These are phyloP conservation scores for Zanthoxylum bungeanum DNA, from an alignment of 345 rosid genomes.

Conservation along the genomic window DNA sequence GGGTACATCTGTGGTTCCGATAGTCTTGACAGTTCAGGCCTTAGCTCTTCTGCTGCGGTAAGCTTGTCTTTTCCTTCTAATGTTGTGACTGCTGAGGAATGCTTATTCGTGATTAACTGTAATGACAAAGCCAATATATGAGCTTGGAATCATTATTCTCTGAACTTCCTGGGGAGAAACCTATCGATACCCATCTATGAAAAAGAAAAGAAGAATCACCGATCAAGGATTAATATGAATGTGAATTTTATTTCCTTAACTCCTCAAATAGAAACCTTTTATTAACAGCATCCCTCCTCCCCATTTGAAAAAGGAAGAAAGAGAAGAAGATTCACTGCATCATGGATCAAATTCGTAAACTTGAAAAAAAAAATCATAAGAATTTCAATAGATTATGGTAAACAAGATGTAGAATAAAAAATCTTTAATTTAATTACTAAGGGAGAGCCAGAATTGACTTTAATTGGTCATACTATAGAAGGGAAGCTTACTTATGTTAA, in stretches of 20 bases:
- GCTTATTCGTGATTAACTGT: background rate
- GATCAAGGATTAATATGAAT: background rate
- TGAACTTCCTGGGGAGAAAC: background rate
- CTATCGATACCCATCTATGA: background rate
- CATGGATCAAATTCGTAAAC: background rate
- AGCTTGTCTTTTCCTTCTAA: conserved; percentile 31
- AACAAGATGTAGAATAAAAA: too few relatives aligned
- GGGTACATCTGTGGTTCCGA: conserved; percentile 85
- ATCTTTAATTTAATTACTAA: too few relatives aligned
- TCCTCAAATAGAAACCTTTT: background rate
- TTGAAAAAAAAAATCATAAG: too few relatives aligned
- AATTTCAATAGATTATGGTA: too few relatives aligned
- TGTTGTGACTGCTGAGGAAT: background rate
- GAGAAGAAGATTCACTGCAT: background rate
- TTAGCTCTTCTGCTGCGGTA: conserved; percentile 98
- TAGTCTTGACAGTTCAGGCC: conserved; percentile 94
- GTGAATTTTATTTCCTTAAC: background rate
- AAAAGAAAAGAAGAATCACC: background rate
- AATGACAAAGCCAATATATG: background rate
- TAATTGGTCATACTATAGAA: background rate
- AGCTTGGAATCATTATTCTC: background rate
- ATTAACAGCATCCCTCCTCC: background rate
- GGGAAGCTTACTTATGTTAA: background rate
- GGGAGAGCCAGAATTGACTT: too few relatives aligned
- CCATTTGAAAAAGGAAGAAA: background rate